phyloP scores from a whole-genome alignment of 2,329 filamentous ascomycete species.

The Coniochaeta hoffmannii region DNA sequence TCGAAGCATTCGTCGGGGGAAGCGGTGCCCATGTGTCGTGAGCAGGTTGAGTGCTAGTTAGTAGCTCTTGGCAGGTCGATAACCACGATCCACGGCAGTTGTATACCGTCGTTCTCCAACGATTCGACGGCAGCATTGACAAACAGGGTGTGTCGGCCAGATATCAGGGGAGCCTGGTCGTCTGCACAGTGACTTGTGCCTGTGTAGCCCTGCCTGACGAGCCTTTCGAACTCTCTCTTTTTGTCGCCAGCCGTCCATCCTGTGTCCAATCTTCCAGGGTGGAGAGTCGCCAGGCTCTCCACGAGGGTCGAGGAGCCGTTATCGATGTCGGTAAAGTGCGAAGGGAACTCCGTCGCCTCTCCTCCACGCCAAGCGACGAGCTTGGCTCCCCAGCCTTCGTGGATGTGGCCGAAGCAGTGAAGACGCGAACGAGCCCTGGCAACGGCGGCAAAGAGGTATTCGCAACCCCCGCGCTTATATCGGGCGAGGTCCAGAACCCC shows the following conservation, averaged over 20 bases:
- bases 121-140: slow-evolving; percentile 45
- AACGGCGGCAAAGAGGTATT: slow-evolving; percentile 36
- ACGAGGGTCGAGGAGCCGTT: slow-evolving; percentile 31
- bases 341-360: slow-evolving; percentile 10
- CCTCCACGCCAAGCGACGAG: slow-evolving; percentile 40
- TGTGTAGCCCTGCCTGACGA: slow-evolving; percentile 13
- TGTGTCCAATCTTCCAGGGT: slow-evolving; percentile 7
- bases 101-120: slow-evolving; percentile 4
- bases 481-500: slow-evolving; percentile 40
- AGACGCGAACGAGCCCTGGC: slow-evolving; percentile 33
- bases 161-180: slow-evolving; percentile 16
- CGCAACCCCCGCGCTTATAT: slow-evolving; percentile 30
- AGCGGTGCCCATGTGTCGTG: no score
- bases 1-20: no score
- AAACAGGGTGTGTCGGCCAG: slow-evolving; percentile 41
- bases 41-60: no score
- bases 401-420: slow-evolving; percentile 54
- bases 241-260: background rate
- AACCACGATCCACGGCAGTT: slow-evolving; percentile 14
- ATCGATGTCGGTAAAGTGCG: slow-evolving; percentile 41
- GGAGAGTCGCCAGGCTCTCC: slow-evolving; percentile 21
- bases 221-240: background rate
- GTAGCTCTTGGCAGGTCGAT: slow-evolving; percentile 10
- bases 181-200: slow-evolving; percentile 25
- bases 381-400: slow-evolving; percentile 51